Base-by-base conservation (phyloP, 2,329 filamentous ascomycete genomes). In the Orbilia blumenaviensis region DNA sequence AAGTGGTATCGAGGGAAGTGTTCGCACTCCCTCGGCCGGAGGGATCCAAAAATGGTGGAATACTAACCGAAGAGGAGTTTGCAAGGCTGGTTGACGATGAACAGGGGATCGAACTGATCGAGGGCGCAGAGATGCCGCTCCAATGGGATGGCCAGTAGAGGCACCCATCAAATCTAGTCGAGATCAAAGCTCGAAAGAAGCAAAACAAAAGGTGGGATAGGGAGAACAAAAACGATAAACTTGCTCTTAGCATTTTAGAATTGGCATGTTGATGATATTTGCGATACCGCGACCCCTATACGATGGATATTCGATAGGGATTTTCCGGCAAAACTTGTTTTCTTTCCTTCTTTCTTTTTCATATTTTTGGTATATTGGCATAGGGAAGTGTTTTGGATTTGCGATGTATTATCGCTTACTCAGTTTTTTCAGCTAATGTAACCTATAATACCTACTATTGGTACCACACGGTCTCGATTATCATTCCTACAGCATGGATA, bases 1-100 rank as follows among this genome's bases (percentile, higher is more conserved):
- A 89, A 79, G 88, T 88, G 7, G 91, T 95, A 16, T 92, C 92
- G n/a, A 88, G 91, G 80, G 91, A 93, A 79, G 90, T 94, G 38
- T 86, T 86, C 63, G 68, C 68, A 25, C 58, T 90, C 88, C 81
- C 85, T 84, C 14, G 83, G 84, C 48, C 88, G 88, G 84, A 89
- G 87, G 84, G 85, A 85, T 50, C 85, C 86, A 79, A 85, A 87
- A 0, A 85, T 86, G 78, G 86, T 87, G 80, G 84, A 67, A 85
- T 89, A 72, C 85, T 86, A 16, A 85, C 86, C 0, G 87, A 89
- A 78, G 87, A 89, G 78, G 85, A 84, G 46, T 88, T 89, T 77
- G 88, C 89, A 83, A 85, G 82, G 68, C 87, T 89, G 79, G 87
- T 89, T 78, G 86, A 88, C 36, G 79, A 80, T 48, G 79, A 80